These are phyloP conservation scores for Podospora anserina DNA, from an alignment of 495 filamentous ascomycete genomes.

Conservation along the genomic window DNA sequence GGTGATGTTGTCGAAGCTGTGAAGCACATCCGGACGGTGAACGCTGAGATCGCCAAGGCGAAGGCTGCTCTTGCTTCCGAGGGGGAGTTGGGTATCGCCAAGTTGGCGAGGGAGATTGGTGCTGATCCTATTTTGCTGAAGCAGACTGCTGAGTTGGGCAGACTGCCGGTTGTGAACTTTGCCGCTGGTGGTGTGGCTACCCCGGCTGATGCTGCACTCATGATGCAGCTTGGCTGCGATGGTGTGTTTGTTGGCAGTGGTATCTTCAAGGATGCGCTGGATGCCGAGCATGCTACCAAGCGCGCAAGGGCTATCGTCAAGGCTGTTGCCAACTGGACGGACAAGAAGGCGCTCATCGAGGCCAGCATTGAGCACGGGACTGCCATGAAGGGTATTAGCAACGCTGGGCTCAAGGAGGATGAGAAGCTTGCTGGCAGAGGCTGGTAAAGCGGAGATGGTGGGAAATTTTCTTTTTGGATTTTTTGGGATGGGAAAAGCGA, in stretches of 20 bases:
- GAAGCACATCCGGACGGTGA: constrained; percentile 91
- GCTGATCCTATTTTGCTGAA: constrained; percentile 72
- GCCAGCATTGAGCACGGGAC: constrained; percentile 83
- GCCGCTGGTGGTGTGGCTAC: constrained; percentile 96
- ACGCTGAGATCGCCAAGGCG: constrained; percentile 74
- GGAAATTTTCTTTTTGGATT: not conserved
- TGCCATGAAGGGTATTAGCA: constrained; percentile 94
- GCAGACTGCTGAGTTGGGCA: constrained; percentile 79
- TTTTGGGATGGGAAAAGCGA: not conserved
- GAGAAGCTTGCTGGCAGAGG: constrained; percentile 85
- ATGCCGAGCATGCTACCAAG: constrained; percentile 74
- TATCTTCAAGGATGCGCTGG: constrained; percentile 76
- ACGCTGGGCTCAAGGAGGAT: constrained; percentile 63
- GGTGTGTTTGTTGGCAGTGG: constrained; percentile 96
- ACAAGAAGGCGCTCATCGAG: constrained; percentile 82
- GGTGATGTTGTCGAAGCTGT: constrained; percentile 97
- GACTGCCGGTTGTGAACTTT: constrained; percentile 96
- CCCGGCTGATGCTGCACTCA: constrained; percentile 92
- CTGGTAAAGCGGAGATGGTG: constrained; percentile 56
- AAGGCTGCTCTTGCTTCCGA: constrained; percentile 57
- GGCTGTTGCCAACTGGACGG: constrained; percentile 83
- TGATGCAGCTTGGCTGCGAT: constrained; percentile 99
- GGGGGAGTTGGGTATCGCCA: constrained; percentile 64
- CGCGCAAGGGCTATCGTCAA: constrained; percentile 92
- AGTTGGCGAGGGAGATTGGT: constrained; percentile 77